A percentile compares a stretch with the other conserved stretches of the same genome.
Evolutionary conservation across 495 filamentous ascomycete genomes (phyloP).

Genomic region (Aspergillus carlsbadensis): DNA sequence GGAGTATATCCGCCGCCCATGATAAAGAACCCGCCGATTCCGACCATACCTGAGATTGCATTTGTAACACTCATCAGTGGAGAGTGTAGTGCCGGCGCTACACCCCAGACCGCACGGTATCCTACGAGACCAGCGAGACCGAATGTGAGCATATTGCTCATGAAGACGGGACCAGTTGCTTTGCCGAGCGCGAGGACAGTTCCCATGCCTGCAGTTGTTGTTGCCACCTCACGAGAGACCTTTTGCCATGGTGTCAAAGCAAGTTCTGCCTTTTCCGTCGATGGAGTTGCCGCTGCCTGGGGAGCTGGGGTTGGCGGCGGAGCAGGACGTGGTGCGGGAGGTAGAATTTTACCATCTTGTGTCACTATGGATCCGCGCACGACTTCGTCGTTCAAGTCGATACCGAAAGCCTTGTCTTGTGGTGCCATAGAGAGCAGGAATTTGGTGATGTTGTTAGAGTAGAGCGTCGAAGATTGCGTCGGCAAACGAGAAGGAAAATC

Average conservation of each 20-base stretch:
- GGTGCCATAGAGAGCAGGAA: constrained; percentile 75
- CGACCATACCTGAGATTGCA: constrained; percentile 84
- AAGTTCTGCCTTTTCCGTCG: constrained; percentile 55
- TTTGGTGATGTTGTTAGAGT: constrained; percentile 86
- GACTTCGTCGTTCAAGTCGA: constrained; percentile 77
- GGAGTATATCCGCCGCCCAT: constrained; percentile 74
- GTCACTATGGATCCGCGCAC: constrained; percentile 78
- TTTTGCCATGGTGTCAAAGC: constrained; percentile 77
- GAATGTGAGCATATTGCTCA: constrained; percentile 79
- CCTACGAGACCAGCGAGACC: constrained; percentile 75
- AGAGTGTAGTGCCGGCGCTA: constrained; percentile 72
- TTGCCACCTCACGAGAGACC: constrained; percentile 64
- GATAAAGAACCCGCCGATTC: constrained; percentile 78
- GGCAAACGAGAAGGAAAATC: constrained; percentile 77
- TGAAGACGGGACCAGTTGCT: constrained; percentile 72
- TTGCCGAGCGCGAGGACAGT: constrained; percentile 71
- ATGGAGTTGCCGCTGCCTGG: constrained; percentile 41
- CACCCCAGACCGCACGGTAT: constrained; percentile 80
- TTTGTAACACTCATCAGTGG: constrained; percentile 86
- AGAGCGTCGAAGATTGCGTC: constrained; percentile 77
- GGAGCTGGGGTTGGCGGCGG: constrained; percentile 63
- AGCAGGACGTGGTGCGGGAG: constrained; percentile 66
- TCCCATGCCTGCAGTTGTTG: constrained; percentile 71
- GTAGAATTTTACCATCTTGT: constrained; percentile 68
- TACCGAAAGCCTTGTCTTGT: constrained; percentile 67